Conservation (phyloP, 2,329 filamentous ascomycete species). For the Lizonia empirigonia region DNA sequence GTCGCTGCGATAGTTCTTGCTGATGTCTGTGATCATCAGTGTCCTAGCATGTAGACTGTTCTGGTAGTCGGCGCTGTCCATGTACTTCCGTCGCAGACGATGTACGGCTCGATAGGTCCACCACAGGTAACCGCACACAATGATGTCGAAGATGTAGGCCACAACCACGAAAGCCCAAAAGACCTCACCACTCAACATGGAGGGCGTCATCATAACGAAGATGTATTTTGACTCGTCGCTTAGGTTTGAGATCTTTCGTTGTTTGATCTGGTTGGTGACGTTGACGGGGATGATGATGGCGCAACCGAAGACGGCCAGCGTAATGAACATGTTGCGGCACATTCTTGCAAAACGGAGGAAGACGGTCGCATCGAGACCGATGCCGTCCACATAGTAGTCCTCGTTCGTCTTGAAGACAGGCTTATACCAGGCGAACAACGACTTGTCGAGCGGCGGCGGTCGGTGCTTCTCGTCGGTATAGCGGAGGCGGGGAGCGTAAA, state of each 20-base stretch:
- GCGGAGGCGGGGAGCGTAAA: slow-evolving; percentile 93
- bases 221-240: slow-evolving; percentile 18
- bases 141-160: slow-evolving; percentile 71
- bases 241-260: slow-evolving; percentile 19
- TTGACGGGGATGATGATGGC: slow-evolving; percentile 83
- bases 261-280: slow-evolving; percentile 46
- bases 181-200: slow-evolving; percentile 53
- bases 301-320: slow-evolving; percentile 74
- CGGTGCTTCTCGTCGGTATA: slow-evolving; percentile 89
- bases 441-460: slow-evolving; percentile 83
- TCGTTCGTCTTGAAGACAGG: slow-evolving; percentile 82
- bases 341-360: slow-evolving; percentile 89
- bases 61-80: slow-evolving; percentile 86
- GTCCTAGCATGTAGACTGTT: slow-evolving; percentile 77
- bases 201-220: slow-evolving; percentile 49
- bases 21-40: slow-evolving; percentile 79
- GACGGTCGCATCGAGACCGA: slow-evolving; percentile 88
- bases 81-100: slow-evolving; percentile 75
- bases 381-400: slow-evolving; percentile 74
- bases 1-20: slow-evolving; percentile 75
- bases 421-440: slow-evolving; percentile 84
- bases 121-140: slow-evolving; percentile 83
- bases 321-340: slow-evolving; percentile 87
- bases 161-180: slow-evolving; percentile 66
- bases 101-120: slow-evolving; percentile 81